Conservation (phyloP, 1,284 basidiomycete genomes). For the Pseudozyma hubeiensis region DNA sequence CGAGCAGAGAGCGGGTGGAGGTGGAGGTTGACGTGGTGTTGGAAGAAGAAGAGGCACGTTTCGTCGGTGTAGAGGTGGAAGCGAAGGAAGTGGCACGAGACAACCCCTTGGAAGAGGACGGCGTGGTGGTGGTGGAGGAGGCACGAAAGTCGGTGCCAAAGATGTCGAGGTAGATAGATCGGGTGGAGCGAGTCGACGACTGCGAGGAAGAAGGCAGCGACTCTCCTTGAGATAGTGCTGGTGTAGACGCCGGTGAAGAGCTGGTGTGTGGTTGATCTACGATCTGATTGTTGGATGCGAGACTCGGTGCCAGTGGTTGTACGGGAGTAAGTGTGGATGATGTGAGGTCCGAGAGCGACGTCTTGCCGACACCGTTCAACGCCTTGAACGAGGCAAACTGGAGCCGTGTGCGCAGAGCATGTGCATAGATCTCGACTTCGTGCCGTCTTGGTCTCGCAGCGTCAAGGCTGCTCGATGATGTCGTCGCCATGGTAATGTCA, state of each 20-base stretch:
- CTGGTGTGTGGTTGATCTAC: not conserved
- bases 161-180: constrained; percentile 47
- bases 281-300: constrained; percentile 20
- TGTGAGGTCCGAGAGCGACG: constrained; percentile 32
- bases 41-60: constrained; percentile 4
- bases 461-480: constrained; percentile 4
- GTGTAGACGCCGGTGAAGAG: constrained; percentile 17
- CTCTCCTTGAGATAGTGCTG: constrained; percentile 37
- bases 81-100: constrained; percentile 23
- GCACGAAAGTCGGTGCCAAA: constrained; percentile 44
- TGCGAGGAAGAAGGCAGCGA: constrained; percentile 28
- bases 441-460: constrained; percentile 16
- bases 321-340: not conserved
- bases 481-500: constrained; percentile 1
- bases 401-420: constrained; percentile 45
- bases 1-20: constrained; percentile 22
- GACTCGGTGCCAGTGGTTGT: constrained; percentile 24
- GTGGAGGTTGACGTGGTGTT: not conserved
- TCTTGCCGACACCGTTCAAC: constrained; percentile 32
- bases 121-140: not conserved
- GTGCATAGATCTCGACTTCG: constrained; percentile 47
- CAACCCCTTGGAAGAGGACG: constrained; percentile 11
- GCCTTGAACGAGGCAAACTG: constrained; percentile 50
- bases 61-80: constrained; percentile 18
- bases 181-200: constrained; percentile 27